A percentile compares a stretch with the other conserved stretches of the same genome.
These are phyloP conservation scores for Agastache rugosa DNA, from an alignment of 257 asterid genomes.

Conservation along the genomic window DNA sequence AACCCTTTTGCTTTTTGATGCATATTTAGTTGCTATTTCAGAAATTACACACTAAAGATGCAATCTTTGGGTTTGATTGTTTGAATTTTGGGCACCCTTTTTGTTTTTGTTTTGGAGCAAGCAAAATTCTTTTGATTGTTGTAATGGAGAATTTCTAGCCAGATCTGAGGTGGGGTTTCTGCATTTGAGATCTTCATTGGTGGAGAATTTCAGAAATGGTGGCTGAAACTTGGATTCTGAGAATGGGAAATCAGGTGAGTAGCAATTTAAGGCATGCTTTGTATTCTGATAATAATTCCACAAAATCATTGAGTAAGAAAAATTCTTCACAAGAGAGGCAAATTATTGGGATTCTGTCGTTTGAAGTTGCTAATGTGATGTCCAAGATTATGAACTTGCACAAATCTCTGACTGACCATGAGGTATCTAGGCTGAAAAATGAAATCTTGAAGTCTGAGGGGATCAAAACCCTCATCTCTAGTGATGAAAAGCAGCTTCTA, in stretches of 20 bases:
- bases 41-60: constrained; percentile 5
- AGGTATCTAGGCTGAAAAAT: constrained; percentile 65
- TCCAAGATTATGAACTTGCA: constrained; percentile 82
- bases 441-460: constrained; percentile 84
- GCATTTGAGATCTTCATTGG: constrained; percentile 39
- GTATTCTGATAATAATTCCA: constrained; percentile 61
- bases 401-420: constrained; percentile 72
- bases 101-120: background rate
- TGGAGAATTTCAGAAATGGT: constrained; percentile 61
- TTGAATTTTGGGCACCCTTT: background rate
- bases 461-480: constrained; percentile 61
- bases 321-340: constrained; percentile 46
- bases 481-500: constrained; percentile 67
- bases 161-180: constrained; percentile 54
- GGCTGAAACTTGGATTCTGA: constrained; percentile 86
- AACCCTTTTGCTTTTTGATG: constrained; percentile 19
- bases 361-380: constrained; percentile 98
- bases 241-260: constrained; percentile 94
- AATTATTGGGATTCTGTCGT: constrained; percentile 77
- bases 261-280: constrained; percentile 78
- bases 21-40: background rate
- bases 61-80: constrained; percentile 24
- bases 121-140: background rate
- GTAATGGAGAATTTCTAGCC: constrained; percentile 28
- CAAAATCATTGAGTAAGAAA: constrained; percentile 51